Percentiles rank a stretch among this genome's conserved stretches.
These are phyloP conservation scores for Avena insularis DNA, from an alignment of 176 grass and related monocot species.

Conservation along the genomic window DNA sequence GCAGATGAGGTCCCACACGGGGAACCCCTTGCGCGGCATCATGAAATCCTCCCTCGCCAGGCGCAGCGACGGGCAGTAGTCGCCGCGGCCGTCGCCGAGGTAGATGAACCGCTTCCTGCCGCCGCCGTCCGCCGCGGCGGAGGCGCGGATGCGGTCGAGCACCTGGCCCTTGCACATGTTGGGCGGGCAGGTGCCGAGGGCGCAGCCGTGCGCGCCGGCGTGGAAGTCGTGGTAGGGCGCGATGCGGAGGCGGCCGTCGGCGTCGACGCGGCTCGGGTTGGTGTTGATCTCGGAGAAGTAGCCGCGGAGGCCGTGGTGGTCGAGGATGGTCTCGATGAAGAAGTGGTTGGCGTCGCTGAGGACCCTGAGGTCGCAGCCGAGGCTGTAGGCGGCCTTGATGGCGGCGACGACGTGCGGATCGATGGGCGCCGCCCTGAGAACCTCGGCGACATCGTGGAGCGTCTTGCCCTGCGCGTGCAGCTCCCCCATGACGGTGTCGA, in stretches of 20 bases:
- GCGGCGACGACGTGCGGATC: slow-evolving; percentile 50
- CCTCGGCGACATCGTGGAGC: slow-evolving; percentile 48
- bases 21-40: too few species aligned
- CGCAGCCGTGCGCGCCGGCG: slow-evolving; percentile 58
- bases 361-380: slow-evolving; percentile 71
- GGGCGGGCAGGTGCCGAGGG: slow-evolving; percentile 45
- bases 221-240: too few species aligned
- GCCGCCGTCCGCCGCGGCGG: too few species aligned
- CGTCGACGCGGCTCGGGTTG: slow-evolving; percentile 69
- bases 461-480: slow-evolving; percentile 50
- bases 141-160: too few species aligned
- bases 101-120: too few species aligned
- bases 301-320: slow-evolving; percentile 54
- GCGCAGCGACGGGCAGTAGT: slow-evolving; percentile 62
- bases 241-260: slow-evolving; percentile 57
- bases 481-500: slow-evolving; percentile 52
- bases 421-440: slow-evolving; percentile 48
- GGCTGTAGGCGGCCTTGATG: slow-evolving; percentile 53
- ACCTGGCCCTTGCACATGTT: too few species aligned
- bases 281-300: slow-evolving; percentile 91
- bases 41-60: slow-evolving; percentile 56
- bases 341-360: slow-evolving; percentile 70
- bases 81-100: too few species aligned
- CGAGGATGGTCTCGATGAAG: too few species aligned
- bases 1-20: too few species aligned